These are phyloP conservation scores for Lactarius sanguifluus DNA, from an alignment of 768 basidiomycete species.

Conservation along the genomic window DNA sequence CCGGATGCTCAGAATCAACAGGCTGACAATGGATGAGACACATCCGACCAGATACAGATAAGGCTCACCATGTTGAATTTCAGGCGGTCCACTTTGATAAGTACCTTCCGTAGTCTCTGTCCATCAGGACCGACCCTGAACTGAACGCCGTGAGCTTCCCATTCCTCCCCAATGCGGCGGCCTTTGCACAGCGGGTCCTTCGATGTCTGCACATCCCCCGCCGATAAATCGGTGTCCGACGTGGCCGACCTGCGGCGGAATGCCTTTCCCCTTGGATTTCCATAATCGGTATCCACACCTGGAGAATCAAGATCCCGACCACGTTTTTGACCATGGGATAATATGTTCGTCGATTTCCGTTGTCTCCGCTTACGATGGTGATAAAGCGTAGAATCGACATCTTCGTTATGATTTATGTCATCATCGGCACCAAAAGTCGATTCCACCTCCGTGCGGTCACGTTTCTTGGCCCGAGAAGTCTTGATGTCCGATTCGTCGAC, in stretches of 20 bases:
- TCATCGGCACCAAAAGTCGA: slow-evolving; percentile 70
- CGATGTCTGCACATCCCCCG: slow-evolving; percentile 50
- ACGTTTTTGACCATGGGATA: slow-evolving; percentile 67
- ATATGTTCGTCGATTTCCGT: slow-evolving; percentile 48
- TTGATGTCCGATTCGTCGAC: slow-evolving; percentile 40
- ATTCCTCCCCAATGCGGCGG: slow-evolving; percentile 69
- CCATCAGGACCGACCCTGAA: slow-evolving; percentile 75
- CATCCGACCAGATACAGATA: background rate
- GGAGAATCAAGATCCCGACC: slow-evolving; percentile 51
- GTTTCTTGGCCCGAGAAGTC: slow-evolving; percentile 56
- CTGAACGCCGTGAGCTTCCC: slow-evolving; percentile 67
- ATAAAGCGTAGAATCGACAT: slow-evolving; percentile 42
- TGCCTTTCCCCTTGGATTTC: slow-evolving; percentile 38
- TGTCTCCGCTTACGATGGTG: slow-evolving; percentile 54
- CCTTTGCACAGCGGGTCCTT: slow-evolving; percentile 53
- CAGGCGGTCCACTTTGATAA: slow-evolving; percentile 69
- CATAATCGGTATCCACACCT: slow-evolving; percentile 40
- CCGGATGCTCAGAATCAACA: slow-evolving; percentile 74
- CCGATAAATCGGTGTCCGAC: slow-evolving; percentile 47
- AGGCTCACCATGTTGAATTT: slow-evolving; percentile 71
- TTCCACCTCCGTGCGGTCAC: slow-evolving; percentile 71
- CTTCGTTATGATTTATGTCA: slow-evolving; percentile 41
- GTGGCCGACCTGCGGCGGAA: slow-evolving; percentile 59
- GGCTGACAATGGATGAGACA: slow-evolving; percentile 49
- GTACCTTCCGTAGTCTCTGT: slow-evolving; percentile 62